Evolutionary conservation across 2,329 filamentous ascomycete species (phyloP), one percentile per base, ranked within the genome.

Genomic region (Trichoderma polysporum): DNA sequence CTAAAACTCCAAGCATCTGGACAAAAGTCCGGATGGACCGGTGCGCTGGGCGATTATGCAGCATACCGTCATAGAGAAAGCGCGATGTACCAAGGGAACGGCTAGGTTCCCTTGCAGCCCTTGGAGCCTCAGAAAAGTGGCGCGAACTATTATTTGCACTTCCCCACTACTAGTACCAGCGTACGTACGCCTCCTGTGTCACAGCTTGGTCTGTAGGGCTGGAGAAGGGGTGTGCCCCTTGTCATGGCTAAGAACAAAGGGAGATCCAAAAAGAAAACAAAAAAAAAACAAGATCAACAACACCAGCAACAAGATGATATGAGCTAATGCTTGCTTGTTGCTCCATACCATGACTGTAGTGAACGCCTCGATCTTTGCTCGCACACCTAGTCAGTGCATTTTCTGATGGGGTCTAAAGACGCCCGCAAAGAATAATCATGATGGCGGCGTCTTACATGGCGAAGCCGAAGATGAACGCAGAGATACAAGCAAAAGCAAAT

Each of bases 71-170:
- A 63, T 45, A n/a, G 29, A 54, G 27, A 17, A 27, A 31, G 45
- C 47, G 35, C 25, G 31, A 54, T 45, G 60, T 25, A 25, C 60
- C 49, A 22, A 25, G 37, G 17, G 49, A 53, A 25, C n/a, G 60
- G 49, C n/a, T 41, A 22, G 25, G 35, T 53, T 39, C 49, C n/a
- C n/a, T 54, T 41, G 37, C 25, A 33, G 25, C 13, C 22, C 59
- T 39, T 19, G 49, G 49, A 33, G 49, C 49, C 35, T 41, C 25
- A 54, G 49, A 54, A 45, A 39, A 53, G 60, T 63, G 60, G 60
- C 60, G 60, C 60, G 49, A 54, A 63, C 60, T 33, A 63, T 45
- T 31, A 52, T 63, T 52, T 63, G 27, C 49, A 13, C 49, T 63
- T 63, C 49, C 39, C 60, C 60, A 54, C 60, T 31, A 53, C 7